Evolutionary conservation across 2,329 filamentous ascomycete species (phyloP).

Genomic region (Cercospora sp.): DNA sequence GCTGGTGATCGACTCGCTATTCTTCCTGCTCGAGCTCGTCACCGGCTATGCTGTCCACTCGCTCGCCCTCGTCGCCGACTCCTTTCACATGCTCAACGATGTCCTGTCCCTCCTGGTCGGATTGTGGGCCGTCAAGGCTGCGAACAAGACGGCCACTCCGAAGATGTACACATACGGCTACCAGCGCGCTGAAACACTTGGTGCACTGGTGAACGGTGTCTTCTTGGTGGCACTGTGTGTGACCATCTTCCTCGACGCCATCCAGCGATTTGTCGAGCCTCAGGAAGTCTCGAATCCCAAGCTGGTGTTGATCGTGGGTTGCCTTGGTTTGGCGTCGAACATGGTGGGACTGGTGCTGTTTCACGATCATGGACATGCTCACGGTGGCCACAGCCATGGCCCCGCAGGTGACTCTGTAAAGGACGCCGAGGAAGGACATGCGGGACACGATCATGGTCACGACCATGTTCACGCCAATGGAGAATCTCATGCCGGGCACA

Average conservation of each 20-base stretch:
- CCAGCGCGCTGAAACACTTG: conserved; percentile 95
- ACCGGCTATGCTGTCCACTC: conserved; percentile 86
- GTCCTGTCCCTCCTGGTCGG: conserved; percentile 91
- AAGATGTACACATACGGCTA: conserved; percentile 97
- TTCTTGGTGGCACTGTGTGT: conserved; percentile 96
- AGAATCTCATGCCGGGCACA: conserved; percentile 53
- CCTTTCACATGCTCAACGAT: conserved; percentile 99
- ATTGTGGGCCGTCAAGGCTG: conserved; percentile 90
- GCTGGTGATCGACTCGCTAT: conserved; percentile 82
- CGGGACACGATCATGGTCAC: conserved; percentile 50
- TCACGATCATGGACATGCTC: conserved; percentile 87
- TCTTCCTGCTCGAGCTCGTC: conserved; percentile 87
- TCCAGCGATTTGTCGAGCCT: conserved; percentile 88
- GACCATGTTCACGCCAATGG: conserved; percentile 41
- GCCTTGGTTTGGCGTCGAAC: conserved; percentile 81
- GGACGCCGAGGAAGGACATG: conserved; percentile 56
- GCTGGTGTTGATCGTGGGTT: conserved; percentile 87
- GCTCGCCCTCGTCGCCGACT: conserved; percentile 89
- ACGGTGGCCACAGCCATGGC: conserved; percentile 62
- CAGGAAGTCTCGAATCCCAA: conserved; percentile 82
- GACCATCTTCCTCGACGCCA: conserved; percentile 92
- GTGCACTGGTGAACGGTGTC: conserved; percentile 94
- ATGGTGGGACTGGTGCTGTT: conserved; percentile 86
- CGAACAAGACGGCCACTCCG: conserved; percentile 64
- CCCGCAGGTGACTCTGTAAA: conserved; percentile 43